Conservation (phyloP, 2,329 filamentous ascomycete species). For the Beauveria scarabaeidicola region DNA sequence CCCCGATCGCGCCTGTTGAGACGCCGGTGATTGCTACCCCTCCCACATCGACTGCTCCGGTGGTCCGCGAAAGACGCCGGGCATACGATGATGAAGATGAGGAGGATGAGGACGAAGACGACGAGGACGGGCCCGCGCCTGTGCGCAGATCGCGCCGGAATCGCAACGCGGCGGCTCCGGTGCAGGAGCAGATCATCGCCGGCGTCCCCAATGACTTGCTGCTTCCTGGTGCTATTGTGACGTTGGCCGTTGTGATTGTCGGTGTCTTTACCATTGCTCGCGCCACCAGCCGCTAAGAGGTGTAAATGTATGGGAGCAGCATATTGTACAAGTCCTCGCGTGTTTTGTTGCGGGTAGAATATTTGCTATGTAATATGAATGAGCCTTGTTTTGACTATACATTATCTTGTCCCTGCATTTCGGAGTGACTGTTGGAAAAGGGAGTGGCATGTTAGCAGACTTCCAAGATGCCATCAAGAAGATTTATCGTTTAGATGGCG, state of each 20-base stretch:
- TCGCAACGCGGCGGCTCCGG: conserved; percentile 28
- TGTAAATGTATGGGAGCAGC: not conserved
- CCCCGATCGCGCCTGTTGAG: conserved; percentile 44
- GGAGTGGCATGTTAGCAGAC: too few relatives aligned
- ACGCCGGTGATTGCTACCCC: conserved; percentile 37
- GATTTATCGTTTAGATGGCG: too few relatives aligned
- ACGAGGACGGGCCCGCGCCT: conserved; percentile 36
- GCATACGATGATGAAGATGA: conserved; percentile 47
- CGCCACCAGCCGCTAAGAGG: conserved; percentile 37
- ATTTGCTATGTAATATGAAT: conserved; percentile 12
- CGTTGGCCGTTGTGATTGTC: conserved; percentile 88
- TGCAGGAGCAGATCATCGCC: conserved; percentile 71
- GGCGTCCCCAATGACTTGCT: conserved; percentile 92
- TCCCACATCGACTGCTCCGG: conserved; percentile 37
- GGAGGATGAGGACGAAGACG: conserved; percentile 35
- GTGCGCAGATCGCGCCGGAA: conserved; percentile 22
- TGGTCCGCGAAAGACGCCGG: conserved; percentile 42
- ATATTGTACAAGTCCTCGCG: conserved; percentile 5
- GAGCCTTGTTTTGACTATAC: conserved; percentile 10
- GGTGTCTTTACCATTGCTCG: conserved; percentile 86
- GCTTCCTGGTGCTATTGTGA: conserved; percentile 87
- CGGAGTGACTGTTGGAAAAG: too few relatives aligned
- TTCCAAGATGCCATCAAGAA: too few relatives aligned
- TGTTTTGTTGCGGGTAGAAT: conserved; percentile 7
- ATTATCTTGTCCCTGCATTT: not conserved